Evolutionary conservation across 2,329 filamentous ascomycete genomes (phyloP).

Genomic region (Claviceps pusilla): DNA sequence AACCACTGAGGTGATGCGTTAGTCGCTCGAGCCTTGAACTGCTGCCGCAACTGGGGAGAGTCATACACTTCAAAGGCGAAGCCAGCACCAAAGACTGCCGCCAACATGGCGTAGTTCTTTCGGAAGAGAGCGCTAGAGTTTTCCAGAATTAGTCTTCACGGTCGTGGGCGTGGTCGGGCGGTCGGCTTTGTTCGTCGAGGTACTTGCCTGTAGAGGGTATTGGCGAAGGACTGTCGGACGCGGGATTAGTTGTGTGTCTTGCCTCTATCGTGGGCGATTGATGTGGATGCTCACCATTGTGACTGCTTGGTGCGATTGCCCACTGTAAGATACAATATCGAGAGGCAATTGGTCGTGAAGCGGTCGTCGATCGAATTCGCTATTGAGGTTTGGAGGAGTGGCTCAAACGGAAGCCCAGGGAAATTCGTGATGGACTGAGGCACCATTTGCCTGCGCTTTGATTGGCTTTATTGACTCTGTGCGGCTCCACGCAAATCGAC

Average conservation of each 20-base stretch:
- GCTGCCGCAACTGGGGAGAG: constrained; percentile 15
- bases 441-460: constrained; percentile 17
- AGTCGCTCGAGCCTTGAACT: constrained; percentile 13
- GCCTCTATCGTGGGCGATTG: background rate
- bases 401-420: constrained; percentile 6
- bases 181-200: constrained; percentile 5
- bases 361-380: constrained; percentile 14
- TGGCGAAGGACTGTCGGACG: constrained; percentile 21
- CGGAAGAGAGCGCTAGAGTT: constrained; percentile 60
- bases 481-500: background rate
- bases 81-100: constrained; percentile 68
- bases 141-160: constrained; percentile 12
- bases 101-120: constrained; percentile 78
- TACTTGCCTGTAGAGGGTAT: constrained; percentile 25
- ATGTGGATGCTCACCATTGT: constrained; percentile 21
- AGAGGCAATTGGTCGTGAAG: constrained; percentile 13
- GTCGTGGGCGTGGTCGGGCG: constrained; percentile 4
- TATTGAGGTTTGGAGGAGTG: constrained; percentile 12
- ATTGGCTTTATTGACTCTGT: constrained; percentile 13
- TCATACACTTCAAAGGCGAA: constrained; percentile 90
- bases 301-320: constrained; percentile 17
- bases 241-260: constrained; percentile 20
- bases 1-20: constrained; percentile 44
- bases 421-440: constrained; percentile 17
- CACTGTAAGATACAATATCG: constrained; percentile 12